Conservation (phyloP, 345 rosid species). For the Eucalyptus cloeziana region DNA sequence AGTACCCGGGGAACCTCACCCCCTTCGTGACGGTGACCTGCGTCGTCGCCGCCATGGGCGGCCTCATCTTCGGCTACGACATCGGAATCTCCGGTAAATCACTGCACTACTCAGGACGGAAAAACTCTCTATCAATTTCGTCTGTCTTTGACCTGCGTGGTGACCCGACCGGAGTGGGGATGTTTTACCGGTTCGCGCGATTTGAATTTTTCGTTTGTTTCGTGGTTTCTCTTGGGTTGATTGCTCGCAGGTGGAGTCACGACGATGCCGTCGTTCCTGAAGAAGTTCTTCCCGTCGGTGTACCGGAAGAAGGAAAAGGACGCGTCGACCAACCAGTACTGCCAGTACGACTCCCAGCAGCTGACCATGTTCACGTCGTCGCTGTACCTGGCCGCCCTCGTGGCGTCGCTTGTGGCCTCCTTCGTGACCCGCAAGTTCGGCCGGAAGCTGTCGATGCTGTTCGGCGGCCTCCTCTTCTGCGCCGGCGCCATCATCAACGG, state of each 20-base stretch:
- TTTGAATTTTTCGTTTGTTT: neutral
- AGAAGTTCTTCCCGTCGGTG: conserved; percentile 64
- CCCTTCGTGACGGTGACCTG: conserved; percentile 65
- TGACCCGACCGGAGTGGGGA: neutral
- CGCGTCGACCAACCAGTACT: conserved; percentile 53
- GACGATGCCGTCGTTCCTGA: conserved; percentile 61
- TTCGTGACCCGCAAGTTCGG: conserved; percentile 70
- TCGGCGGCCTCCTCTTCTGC: conserved; percentile 78
- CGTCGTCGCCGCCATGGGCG: conserved; percentile 93
- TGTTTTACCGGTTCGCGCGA: neutral
- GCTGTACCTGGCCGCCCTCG: conserved; percentile 73
- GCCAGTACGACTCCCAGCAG: conserved; percentile 58
- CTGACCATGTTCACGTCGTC: conserved; percentile 92
- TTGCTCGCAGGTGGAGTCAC: conserved; percentile 75
- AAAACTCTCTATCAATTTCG: neutral
- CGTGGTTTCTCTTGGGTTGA: neutral
- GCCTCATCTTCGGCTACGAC: conserved; percentile 92
- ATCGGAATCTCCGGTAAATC: conserved; percentile 78
- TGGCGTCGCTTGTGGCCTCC: conserved; percentile 74
- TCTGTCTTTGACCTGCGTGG: neutral
- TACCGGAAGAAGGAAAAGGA: conserved; percentile 31
- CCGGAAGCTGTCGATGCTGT: conserved; percentile 72
- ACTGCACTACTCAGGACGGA: neutral
- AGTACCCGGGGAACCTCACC: conserved; percentile 84
- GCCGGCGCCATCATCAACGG: conserved; percentile 86